These are phyloP conservation scores for Psilocybe cyanescens DNA, from an alignment of 768 basidiomycete species.

Conservation along the genomic window DNA sequence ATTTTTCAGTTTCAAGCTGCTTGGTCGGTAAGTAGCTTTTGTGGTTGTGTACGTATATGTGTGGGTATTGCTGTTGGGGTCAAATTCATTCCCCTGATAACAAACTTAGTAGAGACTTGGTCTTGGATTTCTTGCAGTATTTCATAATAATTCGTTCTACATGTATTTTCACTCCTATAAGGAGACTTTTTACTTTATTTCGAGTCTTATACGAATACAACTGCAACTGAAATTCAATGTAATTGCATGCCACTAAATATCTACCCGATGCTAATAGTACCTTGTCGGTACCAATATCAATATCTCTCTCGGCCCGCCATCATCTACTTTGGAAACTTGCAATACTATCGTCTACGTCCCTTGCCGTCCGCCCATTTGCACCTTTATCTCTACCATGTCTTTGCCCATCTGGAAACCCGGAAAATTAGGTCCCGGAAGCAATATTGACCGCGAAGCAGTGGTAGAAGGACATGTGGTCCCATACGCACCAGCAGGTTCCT, in stretches of 20 bases:
- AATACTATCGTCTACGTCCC: too few relatives aligned
- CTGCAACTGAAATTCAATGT: not conserved
- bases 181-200: not conserved
- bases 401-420: slow-evolving; percentile 92
- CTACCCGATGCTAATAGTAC: too few relatives aligned
- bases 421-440: slow-evolving; percentile 81
- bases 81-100: not conserved
- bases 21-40: not conserved
- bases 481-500: slow-evolving; percentile 58
- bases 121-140: not conserved
- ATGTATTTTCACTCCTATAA: not conserved
- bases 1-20: not conserved
- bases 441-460: slow-evolving; percentile 82
- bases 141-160: not conserved
- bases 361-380: too few relatives aligned
- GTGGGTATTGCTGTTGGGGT: not conserved
- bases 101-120: not conserved
- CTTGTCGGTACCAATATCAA: too few relatives aligned
- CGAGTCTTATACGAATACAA: not conserved
- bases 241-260: not conserved
- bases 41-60: not conserved
- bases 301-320: too few relatives aligned
- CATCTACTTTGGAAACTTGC: too few relatives aligned
- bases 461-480: slow-evolving; percentile 73
- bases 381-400: slow-evolving; percentile 40